These are phyloP conservation scores for Trypanosoma cruzi DNA, from an alignment of 208 protist genomes.

Conservation along the genomic window DNA sequence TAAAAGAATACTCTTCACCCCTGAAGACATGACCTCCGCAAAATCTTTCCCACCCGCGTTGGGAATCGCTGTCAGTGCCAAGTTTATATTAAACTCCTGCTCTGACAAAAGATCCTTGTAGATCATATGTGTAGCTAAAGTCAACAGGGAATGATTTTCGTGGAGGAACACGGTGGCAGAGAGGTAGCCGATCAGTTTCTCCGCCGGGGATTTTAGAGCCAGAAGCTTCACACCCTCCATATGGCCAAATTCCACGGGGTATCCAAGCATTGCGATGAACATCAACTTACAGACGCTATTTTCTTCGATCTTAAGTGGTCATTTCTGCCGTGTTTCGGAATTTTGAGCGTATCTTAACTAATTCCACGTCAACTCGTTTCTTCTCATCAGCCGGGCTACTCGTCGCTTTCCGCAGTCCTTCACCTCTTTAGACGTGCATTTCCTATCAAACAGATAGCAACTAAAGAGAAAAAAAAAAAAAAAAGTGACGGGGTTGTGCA, in stretches of 20 bases:
- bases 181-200: conserved; percentile 99
- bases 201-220: conserved; percentile 92
- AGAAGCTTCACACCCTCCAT: conserved; percentile 99
- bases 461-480: conserved; percentile 19
- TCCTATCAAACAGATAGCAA: background rate
- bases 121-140: conserved; percentile 98
- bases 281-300: conserved; percentile 99
- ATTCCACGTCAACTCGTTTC: conserved; percentile 97
- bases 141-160: conserved; percentile 97
- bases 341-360: conserved; percentile 98
- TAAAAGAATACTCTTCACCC: conserved; percentile 96
- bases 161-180: conserved; percentile 96
- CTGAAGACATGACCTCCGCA: conserved; percentile 95
- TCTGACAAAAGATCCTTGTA: conserved; percentile 94
- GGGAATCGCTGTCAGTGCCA: conserved; percentile 97
- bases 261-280: conserved; percentile 99
- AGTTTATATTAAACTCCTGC: conserved; percentile 91
- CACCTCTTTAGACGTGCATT: background rate
- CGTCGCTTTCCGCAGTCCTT: conserved; percentile 56
- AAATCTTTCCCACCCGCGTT: conserved; percentile 98
- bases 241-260: conserved; percentile 99
- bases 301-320: conserved; percentile 97
- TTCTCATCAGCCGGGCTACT: conserved; percentile 95
- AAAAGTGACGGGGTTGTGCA: conserved; percentile 9
- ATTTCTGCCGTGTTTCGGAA: conserved; percentile 92